These are phyloP conservation scores for Tulasnella sp. DNA, from an alignment of 768 basidiomycete species.

Conservation along the genomic window DNA sequence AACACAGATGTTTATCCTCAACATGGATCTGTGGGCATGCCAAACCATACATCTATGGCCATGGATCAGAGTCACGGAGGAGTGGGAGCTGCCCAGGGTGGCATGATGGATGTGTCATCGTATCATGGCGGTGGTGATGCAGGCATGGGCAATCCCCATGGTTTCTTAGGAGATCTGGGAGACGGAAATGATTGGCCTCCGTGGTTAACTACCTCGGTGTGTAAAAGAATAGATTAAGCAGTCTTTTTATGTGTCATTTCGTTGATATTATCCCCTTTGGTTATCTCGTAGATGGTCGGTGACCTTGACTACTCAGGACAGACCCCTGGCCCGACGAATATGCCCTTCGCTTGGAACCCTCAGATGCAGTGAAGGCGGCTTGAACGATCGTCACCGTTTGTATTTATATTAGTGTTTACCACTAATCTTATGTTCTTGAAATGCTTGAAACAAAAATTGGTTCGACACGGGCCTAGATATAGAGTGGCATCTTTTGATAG, in stretches of 20 bases:
- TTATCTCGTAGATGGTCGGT: constrained; percentile 2
- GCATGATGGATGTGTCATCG: no score
- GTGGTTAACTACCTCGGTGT: constrained; percentile 10
- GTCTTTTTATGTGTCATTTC: no score
- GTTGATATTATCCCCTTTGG: not conserved
- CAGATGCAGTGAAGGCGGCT: not conserved
- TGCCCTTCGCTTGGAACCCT: constrained; percentile 9
- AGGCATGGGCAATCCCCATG: no score
- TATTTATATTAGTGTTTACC: no score
- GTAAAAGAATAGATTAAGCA: not conserved
- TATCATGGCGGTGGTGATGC: no score
- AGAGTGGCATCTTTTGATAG: no score
- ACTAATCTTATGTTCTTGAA: no score
- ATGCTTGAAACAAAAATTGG: not conserved
- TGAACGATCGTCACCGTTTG: not conserved
- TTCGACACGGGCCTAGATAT: not conserved
- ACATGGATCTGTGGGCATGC: no score
- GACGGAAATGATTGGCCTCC: constrained; percentile 13
- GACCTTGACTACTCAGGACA: constrained; percentile 6
- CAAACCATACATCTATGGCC: no score
- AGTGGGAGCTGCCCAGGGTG: no score
- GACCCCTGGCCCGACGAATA: not conserved
- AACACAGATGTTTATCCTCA: no score
- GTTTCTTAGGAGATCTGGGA: not conserved
- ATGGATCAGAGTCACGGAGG: no score